Evolutionary conservation across 1,139 yeast species (phyloP), one percentile per base, ranked within the genome.

Genomic region (Yamadazyma jaroonii): DNA sequence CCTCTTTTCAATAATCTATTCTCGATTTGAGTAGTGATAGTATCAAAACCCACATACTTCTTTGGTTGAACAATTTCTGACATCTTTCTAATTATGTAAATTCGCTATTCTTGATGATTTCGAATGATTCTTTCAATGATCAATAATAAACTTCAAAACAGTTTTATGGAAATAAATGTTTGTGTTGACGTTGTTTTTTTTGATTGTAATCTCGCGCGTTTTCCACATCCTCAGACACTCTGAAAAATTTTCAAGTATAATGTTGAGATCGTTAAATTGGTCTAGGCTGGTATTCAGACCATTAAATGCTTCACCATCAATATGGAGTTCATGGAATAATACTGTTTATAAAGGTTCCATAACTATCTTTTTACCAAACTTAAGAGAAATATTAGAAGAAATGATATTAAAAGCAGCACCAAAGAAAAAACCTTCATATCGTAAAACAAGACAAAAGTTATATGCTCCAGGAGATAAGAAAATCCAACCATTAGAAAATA

Each of bases 1-100:
- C 98, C 98, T 53, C 94, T 78, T 60, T 88, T 90, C 62, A 92
- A 74, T 52, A 92, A 72, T 50, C 97, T 80, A 61, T 85, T 88
- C 63, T 92, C 97, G 57, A 92, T 92, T 67, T 92, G 98, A 30
- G 86, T 78, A 39, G 98, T 92, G 64, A 92, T 90, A 49, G 97
- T 84, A 64, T 92, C 97, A 59, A 92, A 92, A 36, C 98, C 98
- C 47, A 90, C 97, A 59, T 88, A 88, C 49, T 68, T 69, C 40
- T 54, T 59, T 4, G 77, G 77, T 39, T 66, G 72, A 22, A 47
- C 38, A 10, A 33, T 14, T 5, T 32, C 30, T 13, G 34, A 23
- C 52, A 38, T 23, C 29, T 32, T n/a, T n/a, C n/a, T 9, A 9
- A 24, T 22, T 37, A 39, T 38, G 39, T 13, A 8, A 9, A 9